phyloP scores from a whole-genome alignment of 345 rosid genomes.

The Streptanthus diversifolius region DNA sequence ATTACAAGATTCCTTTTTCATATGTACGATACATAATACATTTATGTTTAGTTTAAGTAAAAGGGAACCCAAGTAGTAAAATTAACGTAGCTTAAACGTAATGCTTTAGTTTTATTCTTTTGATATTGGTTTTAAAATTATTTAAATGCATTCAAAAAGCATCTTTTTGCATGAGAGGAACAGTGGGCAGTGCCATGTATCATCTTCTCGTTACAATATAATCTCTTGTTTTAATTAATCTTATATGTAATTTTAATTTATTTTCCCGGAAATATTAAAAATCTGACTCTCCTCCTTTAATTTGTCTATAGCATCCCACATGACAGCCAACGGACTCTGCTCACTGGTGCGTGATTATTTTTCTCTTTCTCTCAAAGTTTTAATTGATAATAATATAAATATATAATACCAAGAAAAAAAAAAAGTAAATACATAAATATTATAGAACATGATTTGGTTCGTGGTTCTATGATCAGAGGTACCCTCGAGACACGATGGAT shows the following conservation, averaged over 20 bases:
- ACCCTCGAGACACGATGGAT: slow-evolving; percentile 24
- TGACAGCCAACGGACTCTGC: slow-evolving; percentile 33
- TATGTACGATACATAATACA: slow-evolving; percentile 20
- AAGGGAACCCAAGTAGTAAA: slow-evolving; percentile 23
- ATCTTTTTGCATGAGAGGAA: slow-evolving; percentile 38
- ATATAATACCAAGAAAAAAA: background rate
- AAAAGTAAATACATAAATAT: background rate
- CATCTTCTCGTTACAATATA: slow-evolving; percentile 37
- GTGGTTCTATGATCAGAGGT: slow-evolving; percentile 38
- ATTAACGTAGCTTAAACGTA: slow-evolving; percentile 33
- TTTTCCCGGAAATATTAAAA: background rate
- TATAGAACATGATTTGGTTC: slow-evolving; percentile 37
- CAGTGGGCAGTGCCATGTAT: slow-evolving; percentile 36
- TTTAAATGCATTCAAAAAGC: slow-evolving; percentile 14
- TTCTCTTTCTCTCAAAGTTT: slow-evolving; percentile 17
- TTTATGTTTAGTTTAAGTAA: slow-evolving; percentile 15
- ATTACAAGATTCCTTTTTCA: slow-evolving; percentile 29
- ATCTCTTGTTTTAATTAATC: slow-evolving; percentile 24
- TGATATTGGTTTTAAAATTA: slow-evolving; percentile 10
- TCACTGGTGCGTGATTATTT: slow-evolving; percentile 28
- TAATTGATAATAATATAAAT: background rate
- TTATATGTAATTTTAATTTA: background rate
- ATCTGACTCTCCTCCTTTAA: slow-evolving; percentile 3
- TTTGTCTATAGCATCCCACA: slow-evolving; percentile 28
- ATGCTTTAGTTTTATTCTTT: slow-evolving; percentile 25